phyloP scores from a whole-genome alignment of 805 yeast species.

The Candida tammaniensis region DNA sequence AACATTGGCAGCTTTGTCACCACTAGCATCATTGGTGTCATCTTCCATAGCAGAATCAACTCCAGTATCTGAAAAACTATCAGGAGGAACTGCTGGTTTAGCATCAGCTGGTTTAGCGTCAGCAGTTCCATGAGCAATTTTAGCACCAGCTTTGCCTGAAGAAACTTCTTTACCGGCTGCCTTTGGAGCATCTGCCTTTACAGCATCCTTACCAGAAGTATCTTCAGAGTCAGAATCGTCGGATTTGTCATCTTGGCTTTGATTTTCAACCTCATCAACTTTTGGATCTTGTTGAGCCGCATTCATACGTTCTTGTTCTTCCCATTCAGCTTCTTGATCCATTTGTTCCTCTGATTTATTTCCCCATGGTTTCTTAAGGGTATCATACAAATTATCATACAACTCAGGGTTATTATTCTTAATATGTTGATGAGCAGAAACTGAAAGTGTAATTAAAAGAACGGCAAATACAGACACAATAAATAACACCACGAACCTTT shows the following conservation, averaged over 20 bases:
- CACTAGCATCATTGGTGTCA: background rate
- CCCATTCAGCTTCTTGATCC: slow-evolving; percentile 9
- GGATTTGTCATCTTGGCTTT: slow-evolving; percentile 3
- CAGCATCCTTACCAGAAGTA: background rate
- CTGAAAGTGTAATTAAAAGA: slow-evolving; percentile 25
- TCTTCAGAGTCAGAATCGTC: slow-evolving; percentile 3
- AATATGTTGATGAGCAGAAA: slow-evolving; percentile 26
- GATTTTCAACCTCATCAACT: background rate
- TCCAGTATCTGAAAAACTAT: too few relatives aligned
- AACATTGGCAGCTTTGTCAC: background rate
- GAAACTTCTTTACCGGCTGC: slow-evolving; percentile 2
- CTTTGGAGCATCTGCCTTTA: slow-evolving; percentile 5
- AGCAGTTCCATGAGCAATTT: slow-evolving; percentile 1
- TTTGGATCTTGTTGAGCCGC: slow-evolving; percentile 3
- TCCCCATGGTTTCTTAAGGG: slow-evolving; percentile 4
- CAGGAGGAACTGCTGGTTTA: slow-evolving; percentile 4
- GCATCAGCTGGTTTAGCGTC: slow-evolving; percentile 2
- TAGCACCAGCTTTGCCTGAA: slow-evolving; percentile 1
- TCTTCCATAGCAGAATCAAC: slow-evolving; percentile 2
- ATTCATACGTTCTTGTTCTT: slow-evolving; percentile 5
- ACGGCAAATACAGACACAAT: slow-evolving; percentile 21
- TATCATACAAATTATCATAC: slow-evolving; percentile 6
- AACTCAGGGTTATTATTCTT: slow-evolving; percentile 12
- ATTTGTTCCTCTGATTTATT: slow-evolving; percentile 2
- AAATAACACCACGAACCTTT: slow-evolving; percentile 22